Conservation (phyloP, 2,329 filamentous ascomycete species). For the Emmonsia crescens region DNA sequence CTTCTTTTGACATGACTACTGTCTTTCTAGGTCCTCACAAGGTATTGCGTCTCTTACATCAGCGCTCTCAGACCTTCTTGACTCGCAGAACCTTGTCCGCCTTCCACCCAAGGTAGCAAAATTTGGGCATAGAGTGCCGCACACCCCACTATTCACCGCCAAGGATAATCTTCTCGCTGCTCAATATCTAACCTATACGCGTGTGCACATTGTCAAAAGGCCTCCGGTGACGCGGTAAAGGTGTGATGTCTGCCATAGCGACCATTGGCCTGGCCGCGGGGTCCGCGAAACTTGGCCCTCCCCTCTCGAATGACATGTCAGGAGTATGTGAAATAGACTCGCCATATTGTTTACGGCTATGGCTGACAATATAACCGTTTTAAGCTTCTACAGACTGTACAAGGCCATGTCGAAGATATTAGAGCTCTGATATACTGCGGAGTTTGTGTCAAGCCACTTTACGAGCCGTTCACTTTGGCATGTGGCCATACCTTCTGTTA, state of each 20-base stretch:
- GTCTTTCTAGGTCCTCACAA: not conserved
- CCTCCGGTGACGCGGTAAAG: not conserved
- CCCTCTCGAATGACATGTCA: not conserved
- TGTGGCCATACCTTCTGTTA: conserved; percentile 67
- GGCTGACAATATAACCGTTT: not conserved
- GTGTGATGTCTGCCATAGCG: not conserved
- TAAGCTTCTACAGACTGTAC: conserved; percentile 33
- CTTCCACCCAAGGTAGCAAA: not conserved
- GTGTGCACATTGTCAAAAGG: not conserved
- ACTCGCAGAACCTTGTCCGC: not conserved
- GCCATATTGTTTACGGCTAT: not conserved
- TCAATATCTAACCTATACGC: not conserved
- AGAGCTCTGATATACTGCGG: conserved; percentile 53
- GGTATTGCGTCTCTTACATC: not conserved
- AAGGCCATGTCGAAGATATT: conserved; percentile 50
- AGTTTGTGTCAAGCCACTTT: conserved; percentile 57
- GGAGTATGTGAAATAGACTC: conserved; percentile 4
- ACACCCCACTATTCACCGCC: not conserved
- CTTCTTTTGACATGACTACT: not conserved
- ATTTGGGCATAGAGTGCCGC: not conserved
- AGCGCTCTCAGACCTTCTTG: not conserved
- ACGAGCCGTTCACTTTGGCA: conserved; percentile 57
- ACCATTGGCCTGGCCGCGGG: not conserved
- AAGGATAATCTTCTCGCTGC: not conserved
- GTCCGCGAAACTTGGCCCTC: not conserved